phyloP scores from a whole-genome alignment of 2,329 filamentous ascomycete species.

The Phymatotrichopsis omnivora region DNA sequence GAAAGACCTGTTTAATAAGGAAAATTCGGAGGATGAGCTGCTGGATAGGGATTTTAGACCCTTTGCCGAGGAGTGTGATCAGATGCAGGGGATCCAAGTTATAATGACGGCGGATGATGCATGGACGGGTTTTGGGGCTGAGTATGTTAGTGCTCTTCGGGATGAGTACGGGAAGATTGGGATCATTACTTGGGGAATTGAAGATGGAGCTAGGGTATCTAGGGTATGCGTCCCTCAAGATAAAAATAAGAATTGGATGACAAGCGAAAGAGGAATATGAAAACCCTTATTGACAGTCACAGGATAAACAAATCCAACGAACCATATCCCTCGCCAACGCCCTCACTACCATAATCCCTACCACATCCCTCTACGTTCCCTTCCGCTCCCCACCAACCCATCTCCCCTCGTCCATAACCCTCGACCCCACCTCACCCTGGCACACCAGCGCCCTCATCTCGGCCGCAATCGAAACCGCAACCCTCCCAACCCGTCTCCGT shows the following conservation, averaged over 20 bases:
- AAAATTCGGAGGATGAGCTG: constrained; percentile 74
- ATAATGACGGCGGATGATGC: constrained; percentile 63
- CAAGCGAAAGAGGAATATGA: not conserved
- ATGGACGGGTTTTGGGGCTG: constrained; percentile 67
- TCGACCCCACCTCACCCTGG: constrained; percentile 63
- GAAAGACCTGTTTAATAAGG: constrained; percentile 59
- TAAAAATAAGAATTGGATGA: too few relatives aligned
- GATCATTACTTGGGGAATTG: constrained; percentile 78
- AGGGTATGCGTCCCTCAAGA: constrained; percentile 40
- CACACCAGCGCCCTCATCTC: constrained; percentile 67
- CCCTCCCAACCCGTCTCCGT: constrained; percentile 62
- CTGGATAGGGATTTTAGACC: constrained; percentile 81
- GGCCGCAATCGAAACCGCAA: constrained; percentile 66
- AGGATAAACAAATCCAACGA: constrained; percentile 54
- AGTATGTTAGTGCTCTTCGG: constrained; percentile 64
- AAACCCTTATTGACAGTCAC: too few relatives aligned
- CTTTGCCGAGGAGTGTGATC: constrained; percentile 88
- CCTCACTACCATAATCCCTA: constrained; percentile 55
- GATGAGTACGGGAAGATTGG: constrained; percentile 86
- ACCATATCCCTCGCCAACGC: constrained; percentile 66
- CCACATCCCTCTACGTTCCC: constrained; percentile 69
- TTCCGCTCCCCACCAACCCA: constrained; percentile 51
- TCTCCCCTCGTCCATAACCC: constrained; percentile 47
- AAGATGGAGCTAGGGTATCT: constrained; percentile 48
- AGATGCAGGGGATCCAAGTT: constrained; percentile 77